Base-by-base conservation (phyloP, 2,329 filamentous ascomycete genomes). In the Aschersonia sp. region DNA sequence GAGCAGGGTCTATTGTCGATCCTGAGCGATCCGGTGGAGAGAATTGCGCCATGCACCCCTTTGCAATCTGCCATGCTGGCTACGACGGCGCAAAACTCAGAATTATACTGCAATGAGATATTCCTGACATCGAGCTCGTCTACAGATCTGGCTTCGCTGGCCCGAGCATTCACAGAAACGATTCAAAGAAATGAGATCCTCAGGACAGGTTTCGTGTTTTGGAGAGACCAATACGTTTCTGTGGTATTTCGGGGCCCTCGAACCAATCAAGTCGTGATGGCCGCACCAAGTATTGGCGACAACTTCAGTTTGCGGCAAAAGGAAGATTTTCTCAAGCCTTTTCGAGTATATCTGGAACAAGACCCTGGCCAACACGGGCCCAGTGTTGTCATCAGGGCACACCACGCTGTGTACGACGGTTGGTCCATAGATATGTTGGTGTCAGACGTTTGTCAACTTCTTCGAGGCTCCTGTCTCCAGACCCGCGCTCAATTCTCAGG, bases 341-440 rank as follows among this genome's bases (percentile, higher is more conserved):
- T 89, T 11, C 64, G 61, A 12, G 63, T 87, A n/a, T 74, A 85
- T 50, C 63, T 88, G 2, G 41, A 47, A 7, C 54, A 55, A 10
- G 33, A 46, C 6, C 14, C 53, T 14, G 22, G 32, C 7, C 45
- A 58, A 5, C 48, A 52, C 44, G 47, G 58, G 3, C 56, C 58
- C 33, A 54, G 66, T 7, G 45, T 60, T 4, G 62, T 76, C 9
- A 47, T 86, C 43, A 71, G 82, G 10, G 68, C 94, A 0, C 88
- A 94, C 58, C 89, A 96, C 63, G 80, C 86, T 1, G 61, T 94
- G 1, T 96, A 94, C 58, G 89, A 96, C 61, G 89, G 88, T n/a
- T 96, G 89, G 89, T 89, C 87, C 0, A 74, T 88, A 58, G 84
- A 95, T 46, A 68, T 90, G 32, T 63, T 94, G 0, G 55, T 86